Evolutionary conservation across 2,329 filamentous ascomycete species (phyloP), one percentile per base, ranked within the genome.

Genomic region (Colletotrichum euphorbiae): DNA sequence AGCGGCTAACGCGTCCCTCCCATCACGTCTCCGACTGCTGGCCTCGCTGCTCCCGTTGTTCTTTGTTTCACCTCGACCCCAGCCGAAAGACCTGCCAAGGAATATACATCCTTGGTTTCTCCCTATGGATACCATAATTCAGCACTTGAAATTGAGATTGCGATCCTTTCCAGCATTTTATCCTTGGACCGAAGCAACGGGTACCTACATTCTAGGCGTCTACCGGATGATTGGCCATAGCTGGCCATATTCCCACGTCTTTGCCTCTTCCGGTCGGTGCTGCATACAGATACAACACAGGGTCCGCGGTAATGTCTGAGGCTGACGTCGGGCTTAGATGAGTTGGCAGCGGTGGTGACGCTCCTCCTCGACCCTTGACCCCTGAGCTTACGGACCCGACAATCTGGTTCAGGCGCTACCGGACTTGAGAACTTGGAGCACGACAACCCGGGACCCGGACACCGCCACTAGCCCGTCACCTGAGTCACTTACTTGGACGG

Each of bases 281-380:
- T 54, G 48, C 46, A 59, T 65, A 68, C 65, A 54, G 59, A 65
- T 46, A 42, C 48, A 40, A 46, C 40, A 54, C 54, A 65, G 61
- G 61, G 43, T 59, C 65, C 54, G 65, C 54, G 40, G 21, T 55
- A 31, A 36, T 65, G 65, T 65, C 54, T 65, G 60, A 68, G 61
- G 65, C 54, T 68, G 65, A 68, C 48, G 61, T 65, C 46, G 64
- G 61, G 61, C 46, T 65, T 59, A 65, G 46, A 68, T 65, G 65
- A 65, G 54, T 33, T 65, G 61, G 52, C 61, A 46, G 52, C 46
- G 45, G 45, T 59, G 65, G 17, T 68, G 65, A 59, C 40, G n/a
- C 52, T 54, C 3, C 52, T 54, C 3, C n/a, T 68, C 65, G 54
- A 68, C 48, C 65, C 65, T 68, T 65, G 65, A 65, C 65, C 65